Evolutionary conservation across 176 grass and related monocot genomes (phyloP).

Genomic region (Carex pumila): DNA sequence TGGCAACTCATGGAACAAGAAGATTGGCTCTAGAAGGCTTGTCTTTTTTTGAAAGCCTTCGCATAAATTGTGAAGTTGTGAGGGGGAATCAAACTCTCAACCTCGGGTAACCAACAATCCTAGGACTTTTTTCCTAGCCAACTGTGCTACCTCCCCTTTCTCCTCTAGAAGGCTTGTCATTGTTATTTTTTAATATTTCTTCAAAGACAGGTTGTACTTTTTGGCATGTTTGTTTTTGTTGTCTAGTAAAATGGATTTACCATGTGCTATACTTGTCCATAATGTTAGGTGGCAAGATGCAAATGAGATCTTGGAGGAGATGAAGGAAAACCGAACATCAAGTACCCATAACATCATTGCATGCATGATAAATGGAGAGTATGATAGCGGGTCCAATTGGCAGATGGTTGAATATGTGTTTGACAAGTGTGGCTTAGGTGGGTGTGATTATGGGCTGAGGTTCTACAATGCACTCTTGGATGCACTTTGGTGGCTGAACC

Average conservation of each 20-base stretch:
- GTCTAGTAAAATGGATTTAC: not conserved
- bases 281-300: constrained; percentile 72
- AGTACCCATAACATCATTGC: constrained; percentile 76
- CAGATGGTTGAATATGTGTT: constrained; percentile 94
- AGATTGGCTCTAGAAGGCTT: not conserved
- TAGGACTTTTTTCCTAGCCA: too few species aligned
- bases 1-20: not conserved
- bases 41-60: too few species aligned
- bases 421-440: constrained; percentile 64
- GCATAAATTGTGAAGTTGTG: too few species aligned
- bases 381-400: constrained; percentile 84
- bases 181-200: not conserved
- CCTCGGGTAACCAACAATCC: too few species aligned
- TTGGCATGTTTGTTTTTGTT: not conserved
- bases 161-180: not conserved
- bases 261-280: not conserved
- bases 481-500: constrained; percentile 85
- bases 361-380: constrained; percentile 86
- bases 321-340: constrained; percentile 68
- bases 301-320: constrained; percentile 76
- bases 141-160: too few species aligned
- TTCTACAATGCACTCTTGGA: constrained; percentile 89
- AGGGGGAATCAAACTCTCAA: too few species aligned
- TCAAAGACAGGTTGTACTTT: not conserved
- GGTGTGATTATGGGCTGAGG: constrained; percentile 67